Conservation (phyloP, 306 rosid genomes). For the Corylus heterophylla region DNA sequence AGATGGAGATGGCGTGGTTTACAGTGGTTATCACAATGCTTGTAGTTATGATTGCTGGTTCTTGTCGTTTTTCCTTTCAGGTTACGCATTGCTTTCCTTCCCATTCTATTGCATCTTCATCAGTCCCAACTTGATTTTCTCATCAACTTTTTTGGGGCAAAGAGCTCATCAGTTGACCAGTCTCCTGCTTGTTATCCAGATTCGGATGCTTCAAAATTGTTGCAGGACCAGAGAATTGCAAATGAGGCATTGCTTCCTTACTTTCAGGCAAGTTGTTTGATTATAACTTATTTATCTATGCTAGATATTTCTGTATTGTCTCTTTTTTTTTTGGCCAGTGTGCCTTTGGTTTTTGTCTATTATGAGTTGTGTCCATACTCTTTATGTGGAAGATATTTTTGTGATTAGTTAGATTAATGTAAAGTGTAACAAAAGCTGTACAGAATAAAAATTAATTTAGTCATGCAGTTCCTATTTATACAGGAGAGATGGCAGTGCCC, state of each 20-base stretch:
- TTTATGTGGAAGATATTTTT: constrained; percentile 1
- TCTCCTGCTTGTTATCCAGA: constrained; percentile 50
- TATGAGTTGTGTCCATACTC: not conserved
- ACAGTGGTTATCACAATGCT: constrained; percentile 8
- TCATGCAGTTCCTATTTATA: not conserved
- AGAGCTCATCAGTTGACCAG: constrained; percentile 49
- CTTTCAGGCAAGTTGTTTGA: constrained; percentile 76
- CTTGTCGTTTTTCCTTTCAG: constrained; percentile 42
- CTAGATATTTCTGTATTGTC: not conserved
- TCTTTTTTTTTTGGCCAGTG: not conserved
- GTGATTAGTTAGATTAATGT: not conserved
- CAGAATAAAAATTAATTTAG: not conserved
- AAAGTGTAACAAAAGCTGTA: not conserved
- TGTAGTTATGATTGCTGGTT: constrained; percentile 1
- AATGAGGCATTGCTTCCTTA: constrained; percentile 94
- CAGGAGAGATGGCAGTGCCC: not conserved
- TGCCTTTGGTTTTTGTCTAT: not conserved
- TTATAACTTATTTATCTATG: constrained; percentile 1
- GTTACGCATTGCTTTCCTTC: constrained; percentile 69
- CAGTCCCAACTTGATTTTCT: constrained; percentile 89
- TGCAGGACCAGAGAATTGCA: constrained; percentile 46
- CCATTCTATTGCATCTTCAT: constrained; percentile 74
- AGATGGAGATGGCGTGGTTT: not conserved
- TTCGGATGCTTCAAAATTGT: constrained; percentile 55
- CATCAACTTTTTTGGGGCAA: constrained; percentile 70